phyloP scores from a whole-genome alignment of 1,284 basidiomycete genomes.

The Dichomitus squalens region DNA sequence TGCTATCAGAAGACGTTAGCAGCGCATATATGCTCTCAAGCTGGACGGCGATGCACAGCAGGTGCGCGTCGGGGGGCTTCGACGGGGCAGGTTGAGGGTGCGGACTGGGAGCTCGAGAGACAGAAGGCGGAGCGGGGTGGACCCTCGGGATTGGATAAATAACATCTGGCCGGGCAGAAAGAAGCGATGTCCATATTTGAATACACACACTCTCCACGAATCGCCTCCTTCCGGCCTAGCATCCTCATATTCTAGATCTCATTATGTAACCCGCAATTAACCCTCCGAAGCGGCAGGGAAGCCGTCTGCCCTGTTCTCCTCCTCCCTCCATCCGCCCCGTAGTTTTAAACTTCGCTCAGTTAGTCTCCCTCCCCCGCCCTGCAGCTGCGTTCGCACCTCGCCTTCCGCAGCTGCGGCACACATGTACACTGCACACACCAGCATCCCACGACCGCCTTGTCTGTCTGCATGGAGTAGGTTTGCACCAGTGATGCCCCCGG shows the following conservation, averaged over 20 bases:
- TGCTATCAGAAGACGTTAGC: conserved; percentile 18
- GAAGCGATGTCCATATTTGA: conserved; percentile 27
- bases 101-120: conserved; percentile 17
- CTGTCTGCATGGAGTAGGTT: conserved; percentile 14
- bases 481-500: conserved; percentile 14
- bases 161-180: conserved; percentile 25
- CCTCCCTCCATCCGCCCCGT: conserved; percentile 14
- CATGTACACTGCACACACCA: background rate
- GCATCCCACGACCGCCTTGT: background rate
- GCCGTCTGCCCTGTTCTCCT: conserved; percentile 12
- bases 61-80: background rate
- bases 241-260: conserved; percentile 16
- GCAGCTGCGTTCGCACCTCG: background rate
- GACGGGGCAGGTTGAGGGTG: conserved; percentile 7
- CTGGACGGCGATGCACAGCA: background rate
- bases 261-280: conserved; percentile 26
- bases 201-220: conserved; percentile 20
- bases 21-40: conserved; percentile 2
- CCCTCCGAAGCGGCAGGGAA: conserved; percentile 26
- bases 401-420: background rate
- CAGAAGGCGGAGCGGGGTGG: conserved; percentile 18
- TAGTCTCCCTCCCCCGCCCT: background rate
- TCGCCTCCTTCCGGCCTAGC: conserved; percentile 24
- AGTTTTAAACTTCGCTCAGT: conserved; percentile 7
- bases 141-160: conserved; percentile 23